Evolutionary conservation across 495 filamentous ascomycete species (phyloP), one percentile per base, ranked within the genome.

Genomic region (Penicilliopsis zonata): DNA sequence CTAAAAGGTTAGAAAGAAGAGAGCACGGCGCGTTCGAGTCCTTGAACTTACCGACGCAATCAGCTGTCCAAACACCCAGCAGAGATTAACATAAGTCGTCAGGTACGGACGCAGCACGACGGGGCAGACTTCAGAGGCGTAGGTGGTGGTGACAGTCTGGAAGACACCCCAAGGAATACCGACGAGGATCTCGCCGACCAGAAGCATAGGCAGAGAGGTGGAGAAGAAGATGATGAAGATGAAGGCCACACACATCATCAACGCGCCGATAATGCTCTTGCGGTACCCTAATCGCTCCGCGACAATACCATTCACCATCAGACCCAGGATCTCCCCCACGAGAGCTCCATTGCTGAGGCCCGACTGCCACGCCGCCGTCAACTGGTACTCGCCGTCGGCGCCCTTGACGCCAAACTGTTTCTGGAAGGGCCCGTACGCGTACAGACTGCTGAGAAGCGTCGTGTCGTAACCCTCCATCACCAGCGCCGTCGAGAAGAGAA

Each of bases 281-380:
- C 59, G 47, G 38, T 78, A 80, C 0, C 77, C 77, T 36, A 76
- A 77, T 2, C 62, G 55, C 31, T 80, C 76, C 1, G 70, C 73
- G 20, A 76, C 59, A 39, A 50, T 70, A 36, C 77, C 77, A 38
- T 77, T 80, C 43, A 78, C 58, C 29, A 77, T 38, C 8, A 82
- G 57, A 29, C 78, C 78, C 32, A 82, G 63, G 21, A 81, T 67
- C 43, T 78, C 74, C 17, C 78, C 76, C 37, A 63, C 51, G 1
- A 46, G 42, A 8, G 50, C 55, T n/a, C 53, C 75, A 37, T 81
- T 80, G 25, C 61, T 70, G 12, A 82, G 58, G 13, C 73, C 77
- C 4, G 76, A 57, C 40, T 81, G 75, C 78, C 78, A 82, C 8
- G 35, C 27, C 1, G 63, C 59, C 10, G 60, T 35, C 18, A 70